Base-by-base conservation (phyloP, 106 monocot genomes). In the Narthecium ossifragum region DNA sequence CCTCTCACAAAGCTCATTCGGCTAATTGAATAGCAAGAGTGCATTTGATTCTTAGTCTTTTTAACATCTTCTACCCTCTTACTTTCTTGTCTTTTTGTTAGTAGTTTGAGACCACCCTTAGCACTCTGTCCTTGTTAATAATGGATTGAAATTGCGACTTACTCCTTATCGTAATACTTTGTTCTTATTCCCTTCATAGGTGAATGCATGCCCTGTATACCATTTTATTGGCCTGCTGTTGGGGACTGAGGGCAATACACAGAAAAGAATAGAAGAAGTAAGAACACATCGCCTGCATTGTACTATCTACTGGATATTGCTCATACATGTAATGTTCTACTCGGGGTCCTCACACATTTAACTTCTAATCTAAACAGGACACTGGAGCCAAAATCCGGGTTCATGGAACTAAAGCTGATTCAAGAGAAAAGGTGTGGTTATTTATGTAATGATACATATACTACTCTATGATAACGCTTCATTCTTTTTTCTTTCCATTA, bases 181-280 rank as follows among this genome's bases (percentile, higher is more conserved):
- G 22, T 51, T n/a, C 55, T 40, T 46, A 51, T 54, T 22, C 2
- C 26, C 51, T 67, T 52, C 78, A 34, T 69, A 96, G 94, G 40
- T 75, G 28, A 90, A 86, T 69, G 63, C 64, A 40, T 62, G 78
- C 65, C 67, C 80, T 20, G 86, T 77, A 39, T 62, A 76, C 59
- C 86, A 90, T 66, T 78, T 86, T 64, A 71, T 96, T 64, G 71
- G 78, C 31, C 51, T 90, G 51, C 39, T 96, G 32, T 60, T 96
- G 73, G 90, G 94, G 21, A 70, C 90, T 59, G 86, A 83, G 73
- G 86, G 73, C 75, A 84, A 86, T 70, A 78, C 80, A 1, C 86
- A 86, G 47, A 96, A 86, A 60, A 68, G 83, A 59, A 72, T 96
- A 15, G 88, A 90, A 66, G 81, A 96, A 69, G 94, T 96, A 82